Percentiles rank a stretch among this genome's conserved stretches.
These are phyloP conservation scores for Eucalyptus curtisii DNA, from an alignment of 345 rosid species.

Conservation along the genomic window DNA sequence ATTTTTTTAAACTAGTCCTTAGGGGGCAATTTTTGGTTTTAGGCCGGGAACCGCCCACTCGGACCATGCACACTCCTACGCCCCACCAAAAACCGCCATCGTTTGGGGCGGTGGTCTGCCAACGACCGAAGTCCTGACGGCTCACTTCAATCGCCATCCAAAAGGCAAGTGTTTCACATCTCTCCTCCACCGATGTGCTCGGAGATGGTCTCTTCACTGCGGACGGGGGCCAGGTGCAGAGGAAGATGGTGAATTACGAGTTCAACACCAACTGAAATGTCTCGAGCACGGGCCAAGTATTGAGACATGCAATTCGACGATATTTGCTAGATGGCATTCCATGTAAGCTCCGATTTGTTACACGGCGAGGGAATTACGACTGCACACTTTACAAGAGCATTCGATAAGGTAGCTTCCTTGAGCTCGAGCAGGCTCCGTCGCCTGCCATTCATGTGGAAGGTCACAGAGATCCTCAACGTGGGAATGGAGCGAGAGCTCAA, in stretches of 20 bases:
- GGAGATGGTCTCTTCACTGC: conserved; percentile 5
- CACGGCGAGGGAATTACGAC: not conserved
- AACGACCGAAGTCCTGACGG: not conserved
- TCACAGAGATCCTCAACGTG: not conserved
- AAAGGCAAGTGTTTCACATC: too few species aligned
- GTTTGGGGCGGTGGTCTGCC: too few species aligned
- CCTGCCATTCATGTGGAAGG: not conserved
- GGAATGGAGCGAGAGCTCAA: not conserved
- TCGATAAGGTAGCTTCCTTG: not conserved
- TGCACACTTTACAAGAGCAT: not conserved
- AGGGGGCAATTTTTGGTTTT: too few species aligned
- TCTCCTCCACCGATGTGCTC: not conserved
- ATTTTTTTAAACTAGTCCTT: too few species aligned
- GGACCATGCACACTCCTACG: too few species aligned
- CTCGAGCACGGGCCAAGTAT: not conserved
- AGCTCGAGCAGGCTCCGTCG: not conserved
- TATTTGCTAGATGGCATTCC: conserved; percentile 8
- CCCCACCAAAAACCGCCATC: too few species aligned
- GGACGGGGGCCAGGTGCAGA: not conserved
- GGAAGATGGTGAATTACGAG: conserved; percentile 9
- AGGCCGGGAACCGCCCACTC: too few species aligned
- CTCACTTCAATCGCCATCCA: not conserved
- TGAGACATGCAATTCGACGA: not conserved
- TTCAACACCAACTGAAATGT: conserved; percentile 4
- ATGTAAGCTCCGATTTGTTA: not conserved